Evolutionary conservation across 176 grass and related monocot species (phyloP), one percentile per base, ranked within the genome.

Genomic region (Carex littledalei): DNA sequence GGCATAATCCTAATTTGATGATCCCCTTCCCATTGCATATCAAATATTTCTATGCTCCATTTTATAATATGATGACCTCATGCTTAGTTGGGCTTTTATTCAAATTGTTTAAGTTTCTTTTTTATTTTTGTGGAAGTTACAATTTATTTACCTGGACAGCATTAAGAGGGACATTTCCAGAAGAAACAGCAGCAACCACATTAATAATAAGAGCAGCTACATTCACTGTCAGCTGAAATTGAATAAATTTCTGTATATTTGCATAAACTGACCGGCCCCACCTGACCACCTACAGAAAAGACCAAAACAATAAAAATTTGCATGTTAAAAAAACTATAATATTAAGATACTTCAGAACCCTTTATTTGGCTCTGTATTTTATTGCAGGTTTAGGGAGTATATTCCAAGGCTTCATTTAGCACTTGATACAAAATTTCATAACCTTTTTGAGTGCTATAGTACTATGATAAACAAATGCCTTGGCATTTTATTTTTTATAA

Each of bases 161-260:
- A 86, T 98, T 98, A 80, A 98, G 84, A 67, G 95, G 96, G 35
- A 98, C 96, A 78, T 98, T 88, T 79, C 96, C 96, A 2, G 93
- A 95, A 45, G 93, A 98, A 86, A 94, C 41, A 35, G 96, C 93
- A 85, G 96, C 96, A 76, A 95, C 88, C 29, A 98, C 96, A 92
- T 98, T 98, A 67, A 98, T 98, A 41, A 98, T 67, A 85, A 98
- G 96, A 80, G 96, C 96, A 32, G 93, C 96, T 37, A 95, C 91
- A 87, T 98, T 98, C 22, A 98, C 96, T 71, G 96, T 98, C 66
- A 98, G 90, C 79, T 98, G 96, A 86, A 98, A 98, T 66, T 98
- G 96, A 81, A 98, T 95, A 87, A 98, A 98, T 81, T 98, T 98
- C 78, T 98, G 96, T 69, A 98, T 98, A 80, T 98, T 98, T 74